Conservation (phyloP, 306 rosid genomes). For the apple (Malus domestica) region ASM211411v1 NC_041798.1:25169501-25170000, state of each 20-base stretch:
- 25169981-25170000: too few species aligned
- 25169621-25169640: slow-evolving; percentile 73
- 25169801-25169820: too few species aligned
- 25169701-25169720: slow-evolving; percentile 40
- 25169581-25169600: slow-evolving; percentile 73
- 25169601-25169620: slow-evolving; percentile 58
- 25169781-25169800: slow-evolving; percentile 45
- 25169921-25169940: too few species aligned
- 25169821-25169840: too few species aligned
- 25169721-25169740: slow-evolving; percentile 47
- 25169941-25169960: too few species aligned
- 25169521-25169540: slow-evolving; percentile 81
- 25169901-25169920: too few species aligned
- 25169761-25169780: slow-evolving; percentile 68
- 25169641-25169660: slow-evolving; percentile 57
- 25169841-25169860: too few species aligned
- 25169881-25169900: too few species aligned
- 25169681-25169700: slow-evolving; percentile 41
- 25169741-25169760: slow-evolving; percentile 68
- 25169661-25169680: slow-evolving; percentile 49
- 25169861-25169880: too few species aligned
- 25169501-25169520: slow-evolving; percentile 88
- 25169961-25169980: too few species aligned
- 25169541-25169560: slow-evolving; percentile 65
- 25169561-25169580: slow-evolving; percentile 66